phyloP scores from a whole-genome alignment of 202 grass and related monocot species.

The Hordeum pubiflorum region DNA sequence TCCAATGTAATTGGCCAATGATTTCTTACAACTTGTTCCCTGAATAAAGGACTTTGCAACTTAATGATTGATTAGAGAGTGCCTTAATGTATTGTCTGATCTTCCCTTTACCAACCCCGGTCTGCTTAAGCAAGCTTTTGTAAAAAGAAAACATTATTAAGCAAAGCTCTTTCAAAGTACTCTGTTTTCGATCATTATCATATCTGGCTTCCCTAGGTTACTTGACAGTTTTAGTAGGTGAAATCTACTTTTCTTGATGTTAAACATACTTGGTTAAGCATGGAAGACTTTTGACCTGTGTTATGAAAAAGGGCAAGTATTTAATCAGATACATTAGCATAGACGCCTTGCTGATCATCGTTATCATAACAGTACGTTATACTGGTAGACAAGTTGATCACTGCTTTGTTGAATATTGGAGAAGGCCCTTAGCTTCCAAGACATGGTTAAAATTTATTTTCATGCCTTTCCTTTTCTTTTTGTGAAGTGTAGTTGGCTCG shows the following conservation, averaged over 20 bases:
- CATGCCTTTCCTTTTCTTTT: not conserved
- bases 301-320: not conserved
- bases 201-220: not conserved
- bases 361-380: not conserved
- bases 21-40: constrained; percentile 8
- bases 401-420: constrained; percentile 31
- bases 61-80: constrained; percentile 6
- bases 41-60: not conserved
- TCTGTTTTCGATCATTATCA: not conserved
- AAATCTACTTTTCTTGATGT: not conserved
- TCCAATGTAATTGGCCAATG: not conserved
- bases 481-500: not conserved
- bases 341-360: not conserved
- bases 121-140: constrained; percentile 10
- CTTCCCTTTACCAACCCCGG: not conserved
- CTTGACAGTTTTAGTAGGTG: not conserved
- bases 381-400: constrained; percentile 13
- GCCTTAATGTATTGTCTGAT: not conserved
- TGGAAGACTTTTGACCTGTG: not conserved
- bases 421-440: constrained; percentile 39
- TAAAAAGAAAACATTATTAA: not conserved
- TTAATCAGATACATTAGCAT: constrained; percentile 16
- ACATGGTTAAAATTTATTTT: constrained; percentile 12
- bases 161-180: not conserved
- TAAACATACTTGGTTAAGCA: not conserved